A percentile compares a stretch with the other conserved stretches of the same genome.
These are phyloP conservation scores for Amylostereum areolatum DNA, from an alignment of 1,284 basidiomycete genomes.

Conservation along the genomic window DNA sequence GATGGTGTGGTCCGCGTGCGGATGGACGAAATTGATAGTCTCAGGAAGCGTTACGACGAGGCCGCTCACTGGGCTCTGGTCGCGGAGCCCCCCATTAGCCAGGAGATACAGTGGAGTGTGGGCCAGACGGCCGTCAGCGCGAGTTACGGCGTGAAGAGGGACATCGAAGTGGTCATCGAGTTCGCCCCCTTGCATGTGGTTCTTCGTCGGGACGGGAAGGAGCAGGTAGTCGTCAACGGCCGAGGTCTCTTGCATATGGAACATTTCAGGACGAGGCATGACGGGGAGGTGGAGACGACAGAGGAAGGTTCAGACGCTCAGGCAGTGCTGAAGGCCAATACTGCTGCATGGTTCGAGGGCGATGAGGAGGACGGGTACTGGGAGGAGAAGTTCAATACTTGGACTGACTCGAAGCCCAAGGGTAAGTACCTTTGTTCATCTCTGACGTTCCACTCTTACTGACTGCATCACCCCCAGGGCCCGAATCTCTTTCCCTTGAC, in stretches of 20 bases:
- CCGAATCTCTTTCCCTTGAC: conserved; percentile 90
- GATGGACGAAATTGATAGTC: conserved; percentile 78
- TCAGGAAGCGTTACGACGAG: conserved; percentile 84
- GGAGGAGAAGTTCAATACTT: conserved; percentile 84
- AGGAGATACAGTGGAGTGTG: conserved; percentile 53
- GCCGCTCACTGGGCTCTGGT: conserved; percentile 82
- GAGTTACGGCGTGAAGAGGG: conserved; percentile 48
- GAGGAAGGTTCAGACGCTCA: conserved; percentile 42
- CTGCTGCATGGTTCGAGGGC: conserved; percentile 82
- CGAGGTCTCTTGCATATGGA: conserved; percentile 94
- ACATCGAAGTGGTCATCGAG: conserved; percentile 61
- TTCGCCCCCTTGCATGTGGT: conserved; percentile 74
- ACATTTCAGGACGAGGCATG: conserved; percentile 79
- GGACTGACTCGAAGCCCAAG: conserved; percentile 93
- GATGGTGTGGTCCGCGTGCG: conserved; percentile 82
- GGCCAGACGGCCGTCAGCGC: conserved; percentile 58
- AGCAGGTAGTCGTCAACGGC: conserved; percentile 88
- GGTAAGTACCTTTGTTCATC: conserved; percentile 41
- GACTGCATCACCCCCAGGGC: conserved; percentile 47
- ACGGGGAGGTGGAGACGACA: conserved; percentile 30
- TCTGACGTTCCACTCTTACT: conserved; percentile 3
- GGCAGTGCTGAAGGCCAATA: conserved; percentile 49
- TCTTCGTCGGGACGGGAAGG: conserved; percentile 67
- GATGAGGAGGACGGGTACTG: conserved; percentile 79
- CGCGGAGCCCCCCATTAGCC: conserved; percentile 56